Base-by-base conservation (phyloP, 371 early-diverging fungal species). In the Paraphysoderma sedebokerense region DNA sequence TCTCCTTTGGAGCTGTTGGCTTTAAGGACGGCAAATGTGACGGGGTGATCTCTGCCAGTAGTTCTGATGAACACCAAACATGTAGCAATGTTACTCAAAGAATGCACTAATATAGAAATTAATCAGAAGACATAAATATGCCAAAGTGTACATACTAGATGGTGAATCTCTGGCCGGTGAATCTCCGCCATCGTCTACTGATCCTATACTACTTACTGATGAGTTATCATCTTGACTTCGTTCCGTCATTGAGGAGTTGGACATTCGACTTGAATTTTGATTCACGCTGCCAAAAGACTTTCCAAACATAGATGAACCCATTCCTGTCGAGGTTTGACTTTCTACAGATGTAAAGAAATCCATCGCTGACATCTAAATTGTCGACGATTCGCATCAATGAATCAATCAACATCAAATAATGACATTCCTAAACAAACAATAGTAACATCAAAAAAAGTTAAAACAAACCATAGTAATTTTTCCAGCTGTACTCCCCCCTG, bases 331-430 rank as follows among this genome's bases (percentile, higher is more conserved):
- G n/a, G 42, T 42, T 15, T 42, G 42, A 17, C 29, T 31, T 20
- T 42, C 42, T 28, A 42, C 29, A 17, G 42, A 42, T 20, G 42
- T 19, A 24, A 42, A 42, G 40, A 29, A 42, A 20, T 42, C 42
- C 19, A 42, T 28, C 11, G 26, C 42, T 19, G 42, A 42, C 26
- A 31, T 29, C 42, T 42, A 8, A 24, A 5, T 24, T 7, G 4
- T 9, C 2, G 3, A 2, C 20, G 20, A 9, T 2, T 3, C 3
- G 19, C 5, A 40, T 40, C 12, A 19, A 8, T 7, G 19, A 19
- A 40, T 7, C 12, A 13, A 40, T 29, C 27, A 26, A 40, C 40
- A 5, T 3, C n/a, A 29, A 7, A 17, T 9, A 7, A 40, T 29
- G 19, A 13, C 12, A n/a, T n/a, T 41, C 24, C 6, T 31, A 11